Conservation (phyloP, 306 rosid species). For the Sophora flavescens region DNA sequence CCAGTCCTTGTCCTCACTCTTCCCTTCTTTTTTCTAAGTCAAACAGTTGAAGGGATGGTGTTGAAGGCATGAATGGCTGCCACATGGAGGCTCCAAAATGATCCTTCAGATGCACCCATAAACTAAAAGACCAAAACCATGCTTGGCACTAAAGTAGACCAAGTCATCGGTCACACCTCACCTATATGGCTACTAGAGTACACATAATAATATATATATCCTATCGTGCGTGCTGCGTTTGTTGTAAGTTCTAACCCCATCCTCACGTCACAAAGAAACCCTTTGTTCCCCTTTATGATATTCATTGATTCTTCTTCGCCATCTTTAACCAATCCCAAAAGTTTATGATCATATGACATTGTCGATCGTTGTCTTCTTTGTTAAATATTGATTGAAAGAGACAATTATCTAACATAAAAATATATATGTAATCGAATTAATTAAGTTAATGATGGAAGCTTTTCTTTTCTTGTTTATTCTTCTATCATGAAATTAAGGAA, state of each 20-base stretch:
- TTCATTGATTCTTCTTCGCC: constrained; percentile 44
- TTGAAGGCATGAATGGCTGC: constrained; percentile 55
- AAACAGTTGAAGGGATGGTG: constrained; percentile 52
- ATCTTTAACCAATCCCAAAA: constrained; percentile 14
- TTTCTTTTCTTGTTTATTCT: neutral
- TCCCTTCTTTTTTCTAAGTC: constrained; percentile 49
- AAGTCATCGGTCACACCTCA: neutral
- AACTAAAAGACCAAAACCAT: constrained; percentile 39
- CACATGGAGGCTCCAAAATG: constrained; percentile 74
- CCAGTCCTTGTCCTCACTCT: constrained; percentile 40
- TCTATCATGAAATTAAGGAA: neutral
- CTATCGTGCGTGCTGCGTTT: constrained; percentile 41
- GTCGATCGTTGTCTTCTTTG: constrained; percentile 39
- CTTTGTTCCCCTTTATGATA: constrained; percentile 22
- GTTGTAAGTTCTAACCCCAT: constrained; percentile 38
- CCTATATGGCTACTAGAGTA: neutral
- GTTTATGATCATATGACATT: constrained; percentile 17
- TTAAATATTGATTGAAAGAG: constrained; percentile 32
- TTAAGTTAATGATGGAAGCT: constrained; percentile 9
- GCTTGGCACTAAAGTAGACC: constrained; percentile 32
- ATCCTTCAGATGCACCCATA: constrained; percentile 46
- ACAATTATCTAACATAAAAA: constrained; percentile 40
- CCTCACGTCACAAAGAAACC: constrained; percentile 44
- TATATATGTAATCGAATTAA: neutral
- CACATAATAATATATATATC: constrained; percentile 13